Conservation (phyloP, 2,329 filamentous ascomycete genomes). For the Fusarium concolor region DNA sequence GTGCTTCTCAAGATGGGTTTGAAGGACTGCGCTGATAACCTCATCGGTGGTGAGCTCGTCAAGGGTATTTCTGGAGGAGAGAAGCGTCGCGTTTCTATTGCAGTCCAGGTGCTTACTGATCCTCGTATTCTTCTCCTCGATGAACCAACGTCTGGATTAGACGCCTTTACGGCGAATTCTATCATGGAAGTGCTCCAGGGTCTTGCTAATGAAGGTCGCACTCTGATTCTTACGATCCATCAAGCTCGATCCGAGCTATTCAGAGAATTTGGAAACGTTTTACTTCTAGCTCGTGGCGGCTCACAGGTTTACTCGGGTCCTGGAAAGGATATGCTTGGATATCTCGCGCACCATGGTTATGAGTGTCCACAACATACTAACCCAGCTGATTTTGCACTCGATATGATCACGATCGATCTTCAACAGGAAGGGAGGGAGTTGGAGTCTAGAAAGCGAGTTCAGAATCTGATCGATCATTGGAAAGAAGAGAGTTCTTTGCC, state of each 20-base stretch:
- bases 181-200: constrained; percentile 80
- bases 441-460: constrained; percentile 71
- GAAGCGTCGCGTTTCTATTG: constrained; percentile 81
- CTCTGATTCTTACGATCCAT: constrained; percentile 81
- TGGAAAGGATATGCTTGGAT: constrained; percentile 71
- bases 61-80: constrained; percentile 86
- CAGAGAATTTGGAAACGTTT: constrained; percentile 75
- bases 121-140: constrained; percentile 79
- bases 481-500: constrained; percentile 20
- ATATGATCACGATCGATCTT: constrained; percentile 80
- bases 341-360: constrained; percentile 71
- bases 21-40: constrained; percentile 81
- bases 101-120: constrained; percentile 80
- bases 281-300: constrained; percentile 77
- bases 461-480: constrained; percentile 71
- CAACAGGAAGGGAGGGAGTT: constrained; percentile 73
- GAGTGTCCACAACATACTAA: constrained; percentile 77
- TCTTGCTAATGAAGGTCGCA: constrained; percentile 78
- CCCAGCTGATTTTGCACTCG: constrained; percentile 81
- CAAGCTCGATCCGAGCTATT: constrained; percentile 81
- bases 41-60: constrained; percentile 77
- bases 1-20: constrained; percentile 80
- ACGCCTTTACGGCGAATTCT: constrained; percentile 81
- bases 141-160: constrained; percentile 80
- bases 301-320: constrained; percentile 74